Conservation (phyloP, 805 yeast genomes). For the Maudiozyma serrabonitensis region DNA sequence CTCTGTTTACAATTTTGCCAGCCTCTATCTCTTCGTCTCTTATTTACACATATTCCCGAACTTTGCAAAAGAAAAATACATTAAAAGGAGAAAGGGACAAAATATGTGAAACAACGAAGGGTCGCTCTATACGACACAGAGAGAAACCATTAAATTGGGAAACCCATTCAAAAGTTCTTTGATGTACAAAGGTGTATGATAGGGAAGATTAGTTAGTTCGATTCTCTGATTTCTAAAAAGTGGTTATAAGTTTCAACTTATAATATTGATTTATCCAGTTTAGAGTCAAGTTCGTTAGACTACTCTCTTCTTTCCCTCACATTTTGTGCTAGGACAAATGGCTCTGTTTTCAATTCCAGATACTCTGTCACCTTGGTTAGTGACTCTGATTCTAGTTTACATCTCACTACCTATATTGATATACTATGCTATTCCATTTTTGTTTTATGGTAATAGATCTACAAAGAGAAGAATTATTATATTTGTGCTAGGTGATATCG, state of each 20-base stretch:
- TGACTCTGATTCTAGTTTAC: constrained; percentile 32
- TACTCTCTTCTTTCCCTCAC: not conserved
- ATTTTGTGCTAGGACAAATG: not conserved
- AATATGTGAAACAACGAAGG: too few species aligned
- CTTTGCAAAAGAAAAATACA: too few species aligned
- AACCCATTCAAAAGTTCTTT: too few species aligned
- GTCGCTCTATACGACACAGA: too few species aligned
- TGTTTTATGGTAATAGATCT: constrained; percentile 28
- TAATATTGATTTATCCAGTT: not conserved
- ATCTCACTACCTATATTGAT: constrained; percentile 30
- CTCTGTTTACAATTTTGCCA: not conserved
- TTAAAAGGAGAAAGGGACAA: too few species aligned
- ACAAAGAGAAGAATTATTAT: constrained; percentile 52
- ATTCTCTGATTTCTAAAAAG: too few species aligned
- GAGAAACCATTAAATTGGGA: too few species aligned
- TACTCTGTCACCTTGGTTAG: constrained; percentile 4
- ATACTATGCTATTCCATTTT: constrained; percentile 29
- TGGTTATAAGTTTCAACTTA: too few species aligned
- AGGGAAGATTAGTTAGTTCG: too few species aligned
- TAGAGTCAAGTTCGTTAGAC: not conserved
- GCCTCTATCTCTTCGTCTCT: too few species aligned
- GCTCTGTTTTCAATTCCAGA: constrained; percentile 1
- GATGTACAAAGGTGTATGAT: too few species aligned
- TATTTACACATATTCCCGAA: too few species aligned
- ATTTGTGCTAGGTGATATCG: constrained; percentile 84